Conservation (phyloP, 2,329 filamentous ascomycete species). For the Fusarium pseudonygamai region DNA sequence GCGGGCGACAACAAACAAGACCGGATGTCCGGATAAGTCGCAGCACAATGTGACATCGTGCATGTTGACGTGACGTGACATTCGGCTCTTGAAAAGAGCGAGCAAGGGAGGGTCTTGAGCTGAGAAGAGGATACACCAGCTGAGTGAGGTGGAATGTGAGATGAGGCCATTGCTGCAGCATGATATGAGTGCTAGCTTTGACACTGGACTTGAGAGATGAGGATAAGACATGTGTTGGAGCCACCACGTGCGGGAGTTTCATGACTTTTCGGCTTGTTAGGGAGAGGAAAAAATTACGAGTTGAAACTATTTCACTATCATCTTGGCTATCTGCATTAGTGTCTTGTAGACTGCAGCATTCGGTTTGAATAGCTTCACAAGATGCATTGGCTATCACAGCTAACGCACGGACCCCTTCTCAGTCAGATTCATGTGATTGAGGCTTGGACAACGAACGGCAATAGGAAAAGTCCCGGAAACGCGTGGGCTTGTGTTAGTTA, state of each 20-base stretch:
- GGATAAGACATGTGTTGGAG: neutral
- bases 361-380: conserved; percentile 2
- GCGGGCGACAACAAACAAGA: conserved; percentile 5
- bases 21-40: conserved; percentile 5
- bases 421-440: neutral
- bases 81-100: neutral
- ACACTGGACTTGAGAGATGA: neutral
- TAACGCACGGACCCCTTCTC: neutral
- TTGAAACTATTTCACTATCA: neutral
- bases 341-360: neutral
- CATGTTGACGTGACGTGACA: conserved; percentile 21
- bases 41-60: conserved; percentile 28
- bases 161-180: neutral
- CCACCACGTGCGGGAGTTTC: conserved; percentile 24
- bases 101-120: neutral
- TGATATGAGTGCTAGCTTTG: neutral
- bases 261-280: neutral
- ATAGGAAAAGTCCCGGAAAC: neutral
- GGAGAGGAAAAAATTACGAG: neutral
- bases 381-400: neutral
- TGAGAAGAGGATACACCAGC: conserved; percentile 12
- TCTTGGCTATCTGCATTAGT: neutral
- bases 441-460: conserved; percentile 12
- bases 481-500: neutral
- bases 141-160: neutral